Base-by-base conservation (phyloP, 1,284 basidiomycete species). In the Tilletia caries region DNA sequence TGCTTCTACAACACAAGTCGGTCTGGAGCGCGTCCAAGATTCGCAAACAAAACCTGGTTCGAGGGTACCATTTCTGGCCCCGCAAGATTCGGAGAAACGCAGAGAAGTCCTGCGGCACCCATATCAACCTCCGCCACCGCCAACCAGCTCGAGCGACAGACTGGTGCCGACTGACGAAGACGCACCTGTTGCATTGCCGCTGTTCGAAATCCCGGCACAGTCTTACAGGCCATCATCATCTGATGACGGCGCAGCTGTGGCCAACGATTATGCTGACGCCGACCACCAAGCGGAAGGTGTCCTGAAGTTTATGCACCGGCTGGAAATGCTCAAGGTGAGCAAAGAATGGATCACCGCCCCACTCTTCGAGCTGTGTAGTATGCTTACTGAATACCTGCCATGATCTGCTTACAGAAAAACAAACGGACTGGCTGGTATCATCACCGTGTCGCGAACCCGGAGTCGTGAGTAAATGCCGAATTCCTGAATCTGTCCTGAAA, bases 401-500 rank as follows among this genome's bases (percentile, higher is more conserved):
- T 41, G 37, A 10, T 15, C 29, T 5, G 18, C n/a, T 3, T 4
- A 13, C 58, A 62, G 58, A 62, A 33, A 29, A 77, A 76, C 67
- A 78, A 78, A 44, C 74, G 81, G 18, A 82, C 81, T 1, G 81
- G 81, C 12, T 83, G 80, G 81, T 66, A 76, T 66, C 81, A 82
- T 64, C 81, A 83, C 52, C 74, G 77, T 2, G 74, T 83, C 0
- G 70, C 75, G 2, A 33, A 66, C 20, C 75, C 78, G n/a, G 82
- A 85, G 68, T 95, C 92, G 76, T 66, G 29, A 62, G 58, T 62
- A 10, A 34, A 4, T 48, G 32, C 25, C 25, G 48, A 12, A 8
- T 50, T 50, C n/a, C 48, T n/a, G n/a, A n/a, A n/a, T n/a, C n/a
- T n/a, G n/a, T n/a, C 48, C 20, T n/a, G 48, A n/a, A 8, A 23